A percentile compares a stretch with the other conserved stretches of the same genome.
phyloP scores from a whole-genome alignment of 768 basidiomycete genomes.

The Pleurotus pulmonarius region DNA sequence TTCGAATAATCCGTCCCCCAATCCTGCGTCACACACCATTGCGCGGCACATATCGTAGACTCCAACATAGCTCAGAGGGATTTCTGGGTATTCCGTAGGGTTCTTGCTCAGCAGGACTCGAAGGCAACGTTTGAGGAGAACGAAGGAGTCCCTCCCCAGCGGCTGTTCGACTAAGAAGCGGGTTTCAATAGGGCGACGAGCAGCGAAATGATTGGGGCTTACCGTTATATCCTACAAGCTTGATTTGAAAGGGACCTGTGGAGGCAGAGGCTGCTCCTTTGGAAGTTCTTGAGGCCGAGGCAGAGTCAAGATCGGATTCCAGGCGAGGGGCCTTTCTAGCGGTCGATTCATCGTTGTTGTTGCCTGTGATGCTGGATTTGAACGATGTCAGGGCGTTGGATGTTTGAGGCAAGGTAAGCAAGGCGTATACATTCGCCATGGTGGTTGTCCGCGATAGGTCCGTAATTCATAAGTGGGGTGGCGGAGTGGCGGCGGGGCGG shows the following conservation, averaged over 20 bases:
- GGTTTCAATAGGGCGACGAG: constrained; percentile 3
- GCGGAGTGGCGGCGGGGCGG: no score
- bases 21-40: constrained; percentile 46
- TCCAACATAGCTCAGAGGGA: constrained; percentile 50
- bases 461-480: no score
- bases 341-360: constrained; percentile 41
- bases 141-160: constrained; percentile 17
- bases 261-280: constrained; percentile 22
- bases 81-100: constrained; percentile 15
- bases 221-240: constrained; percentile 42
- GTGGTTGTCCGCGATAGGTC: no score
- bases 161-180: constrained; percentile 12
- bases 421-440: constrained; percentile 35
- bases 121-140: constrained; percentile 29
- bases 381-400: constrained; percentile 47
- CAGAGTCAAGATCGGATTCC: constrained; percentile 63
- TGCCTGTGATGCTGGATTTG: constrained; percentile 25
- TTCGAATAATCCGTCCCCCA: constrained; percentile 58
- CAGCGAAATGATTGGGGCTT: constrained; percentile 8
- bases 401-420: constrained; percentile 46
- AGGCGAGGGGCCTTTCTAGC: constrained; percentile 67
- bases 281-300: constrained; percentile 57
- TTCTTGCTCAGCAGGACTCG: constrained; percentile 36
- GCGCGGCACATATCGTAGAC: constrained; percentile 57
- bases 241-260: constrained; percentile 42